Evolutionary conservation across 139 green algal genomes (phyloP).

Genomic region (Chlorella vulgaris): DNA sequence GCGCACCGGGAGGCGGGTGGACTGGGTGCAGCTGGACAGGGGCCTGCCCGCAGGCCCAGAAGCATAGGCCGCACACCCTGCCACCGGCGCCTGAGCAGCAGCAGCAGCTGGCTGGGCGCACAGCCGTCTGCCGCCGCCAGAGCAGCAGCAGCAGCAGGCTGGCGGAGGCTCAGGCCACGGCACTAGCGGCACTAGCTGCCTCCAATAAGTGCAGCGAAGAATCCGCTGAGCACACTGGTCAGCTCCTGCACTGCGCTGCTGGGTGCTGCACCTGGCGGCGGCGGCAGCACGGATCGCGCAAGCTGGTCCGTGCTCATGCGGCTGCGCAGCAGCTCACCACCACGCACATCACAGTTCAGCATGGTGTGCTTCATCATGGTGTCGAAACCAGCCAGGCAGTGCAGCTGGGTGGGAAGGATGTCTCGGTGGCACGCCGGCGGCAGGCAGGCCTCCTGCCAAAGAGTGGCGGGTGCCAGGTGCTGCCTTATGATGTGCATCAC

Average conservation of each 20-base stretch:
- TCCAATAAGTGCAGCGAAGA: too few relatives aligned
- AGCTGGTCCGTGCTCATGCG: not conserved
- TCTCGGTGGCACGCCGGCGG: constrained; percentile 1
- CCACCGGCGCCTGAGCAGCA: not conserved
- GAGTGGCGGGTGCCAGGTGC: not conserved
- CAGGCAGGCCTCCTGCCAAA: constrained; percentile 26
- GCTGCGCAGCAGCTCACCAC: not conserved
- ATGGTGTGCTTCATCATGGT: not conserved
- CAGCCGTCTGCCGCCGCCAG: too few relatives aligned
- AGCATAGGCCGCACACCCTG: not conserved
- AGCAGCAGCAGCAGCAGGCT: too few relatives aligned
- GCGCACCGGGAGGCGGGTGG: constrained; percentile 30
- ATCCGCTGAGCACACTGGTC: too few relatives aligned
- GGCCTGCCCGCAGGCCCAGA: not conserved
- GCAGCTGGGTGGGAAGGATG: not conserved
- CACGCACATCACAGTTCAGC: too few relatives aligned
- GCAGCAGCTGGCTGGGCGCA: not conserved
- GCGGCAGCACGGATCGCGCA: too few relatives aligned
- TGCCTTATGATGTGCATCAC: not conserved
- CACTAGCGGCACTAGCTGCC: too few relatives aligned
- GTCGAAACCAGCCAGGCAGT: not conserved
- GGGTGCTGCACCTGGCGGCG: too few relatives aligned
- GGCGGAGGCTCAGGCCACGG: too few relatives aligned
- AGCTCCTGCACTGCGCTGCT: too few relatives aligned
- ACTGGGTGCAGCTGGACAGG: constrained; percentile 40